Base-by-base conservation (phyloP, 2,329 filamentous ascomycete species). In the Calonectria honghensis region DNA sequence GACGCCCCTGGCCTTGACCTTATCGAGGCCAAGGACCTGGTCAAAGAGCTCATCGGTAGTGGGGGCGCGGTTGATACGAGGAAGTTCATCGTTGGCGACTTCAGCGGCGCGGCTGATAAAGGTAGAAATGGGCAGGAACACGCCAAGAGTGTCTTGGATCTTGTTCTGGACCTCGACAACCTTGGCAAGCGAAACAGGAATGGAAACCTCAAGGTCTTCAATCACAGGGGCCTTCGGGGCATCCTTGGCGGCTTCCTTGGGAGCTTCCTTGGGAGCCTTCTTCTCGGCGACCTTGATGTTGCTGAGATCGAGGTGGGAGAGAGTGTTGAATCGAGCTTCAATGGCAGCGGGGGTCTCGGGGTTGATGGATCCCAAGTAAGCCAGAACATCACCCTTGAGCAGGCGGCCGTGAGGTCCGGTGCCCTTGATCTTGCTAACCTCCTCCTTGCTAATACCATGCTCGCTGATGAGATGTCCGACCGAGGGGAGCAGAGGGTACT, bases 361-460 rank as follows among this genome's bases (percentile, higher is more conserved):
- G 74, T 93, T 89, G 81, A 98, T 95, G 79, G 90, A 89, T 76
- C 97, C 97, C 20, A 98, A 86, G 85, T 96, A 97, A 63, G 96
- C 96, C 69, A 99, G 92, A 9, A 99, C 94, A 83, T 99, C 97
- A 71, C 97, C 97, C 90, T 99, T 99, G 76, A 99, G 90, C 70
- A 99, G 89, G 75, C 97, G 93, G 73, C 96, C 96, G 81, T 93
- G 93, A 37, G 97, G 97, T 31, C 97, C 97, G 27, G 95, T 96
- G 7, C 96, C 94, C 68, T 93, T 94, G 84, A 98, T 98, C 84
- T 94, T 94, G 85, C 92, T 89, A 68, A 96, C 89, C 73, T 96
- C 94, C 61, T 93, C 92, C 79, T 93, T 91, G 81, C 94, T 90
- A 70, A 99, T 87, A 76, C 93, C 93, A 82, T 97, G 93, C 84